phyloP scores from a whole-genome alignment of 2,329 filamentous ascomycete species.

The Colletotrichum acutatum region DNA sequence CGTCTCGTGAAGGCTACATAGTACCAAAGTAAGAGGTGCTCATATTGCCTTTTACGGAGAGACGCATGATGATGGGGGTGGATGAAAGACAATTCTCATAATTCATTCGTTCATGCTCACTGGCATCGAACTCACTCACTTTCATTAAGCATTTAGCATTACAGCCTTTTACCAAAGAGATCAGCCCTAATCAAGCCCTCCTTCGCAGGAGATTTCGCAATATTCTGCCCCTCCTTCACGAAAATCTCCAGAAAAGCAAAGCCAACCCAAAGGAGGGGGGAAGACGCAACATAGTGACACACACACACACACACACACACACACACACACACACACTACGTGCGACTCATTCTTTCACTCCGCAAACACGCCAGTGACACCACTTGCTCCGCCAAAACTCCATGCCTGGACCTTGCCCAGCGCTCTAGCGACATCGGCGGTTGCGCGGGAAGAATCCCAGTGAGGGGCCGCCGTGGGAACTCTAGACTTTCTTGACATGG shows the following conservation, averaged over 20 bases:
- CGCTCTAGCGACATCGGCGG: constrained; percentile 32
- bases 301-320: not conserved
- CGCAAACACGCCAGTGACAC: no score
- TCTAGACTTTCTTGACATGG: constrained; percentile 3
- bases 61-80: not conserved
- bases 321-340: not conserved
- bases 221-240: not conserved
- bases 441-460: constrained; percentile 19
- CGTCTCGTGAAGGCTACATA: constrained; percentile 4
- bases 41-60: constrained; percentile 1
- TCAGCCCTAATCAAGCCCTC: not conserved
- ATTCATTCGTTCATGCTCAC: not conserved
- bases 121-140: no score
- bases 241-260: not conserved
- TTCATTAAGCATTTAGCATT: not conserved
- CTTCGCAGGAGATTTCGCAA: not conserved
- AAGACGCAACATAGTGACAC: not conserved
- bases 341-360: no score
- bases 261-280: not conserved
- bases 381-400: not conserved
- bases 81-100: not conserved
- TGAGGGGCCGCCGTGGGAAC: constrained; percentile 23
- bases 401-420: not conserved
- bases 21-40: not conserved
- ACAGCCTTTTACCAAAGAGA: not conserved